phyloP scores from a whole-genome alignment of 1,139 yeast species.

The Hanseniaspora uvarum region DNA sequence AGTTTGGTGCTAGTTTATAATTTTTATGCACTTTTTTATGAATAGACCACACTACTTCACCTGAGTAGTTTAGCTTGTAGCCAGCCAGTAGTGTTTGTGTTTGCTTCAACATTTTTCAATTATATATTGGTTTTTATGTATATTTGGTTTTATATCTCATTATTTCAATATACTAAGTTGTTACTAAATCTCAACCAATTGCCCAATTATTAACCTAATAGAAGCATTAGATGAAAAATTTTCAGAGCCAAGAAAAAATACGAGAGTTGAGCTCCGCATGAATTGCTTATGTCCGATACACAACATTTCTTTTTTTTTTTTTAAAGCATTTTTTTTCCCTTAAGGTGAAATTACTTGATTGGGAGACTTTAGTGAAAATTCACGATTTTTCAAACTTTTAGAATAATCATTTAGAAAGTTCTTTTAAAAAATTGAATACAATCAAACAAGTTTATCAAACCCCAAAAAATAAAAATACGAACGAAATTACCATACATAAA shows the following conservation, averaged over 20 bases:
- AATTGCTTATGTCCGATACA: neutral
- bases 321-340: neutral
- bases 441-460: neutral
- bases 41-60: constrained; percentile 16
- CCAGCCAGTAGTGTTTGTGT: constrained; percentile 16
- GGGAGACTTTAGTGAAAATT: neutral
- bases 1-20: constrained; percentile 39
- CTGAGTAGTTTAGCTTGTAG: constrained; percentile 15
- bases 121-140: neutral
- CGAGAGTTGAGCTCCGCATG: neutral
- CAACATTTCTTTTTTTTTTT: neutral
- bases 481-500: neutral
- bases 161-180: too few relatives aligned
- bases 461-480: neutral
- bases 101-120: constrained; percentile 11
- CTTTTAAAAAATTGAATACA: neutral
- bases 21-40: constrained; percentile 17
- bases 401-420: neutral
- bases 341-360: neutral
- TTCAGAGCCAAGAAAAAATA: neutral
- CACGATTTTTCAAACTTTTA: too few relatives aligned
- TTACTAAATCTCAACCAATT: too few relatives aligned
- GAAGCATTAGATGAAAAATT: neutral
- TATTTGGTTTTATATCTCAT: neutral
- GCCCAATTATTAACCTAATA: too few relatives aligned